phyloP scores from a whole-genome alignment of 2,329 filamentous ascomycete genomes.

The Pseudogymnoascus sp. region DNA sequence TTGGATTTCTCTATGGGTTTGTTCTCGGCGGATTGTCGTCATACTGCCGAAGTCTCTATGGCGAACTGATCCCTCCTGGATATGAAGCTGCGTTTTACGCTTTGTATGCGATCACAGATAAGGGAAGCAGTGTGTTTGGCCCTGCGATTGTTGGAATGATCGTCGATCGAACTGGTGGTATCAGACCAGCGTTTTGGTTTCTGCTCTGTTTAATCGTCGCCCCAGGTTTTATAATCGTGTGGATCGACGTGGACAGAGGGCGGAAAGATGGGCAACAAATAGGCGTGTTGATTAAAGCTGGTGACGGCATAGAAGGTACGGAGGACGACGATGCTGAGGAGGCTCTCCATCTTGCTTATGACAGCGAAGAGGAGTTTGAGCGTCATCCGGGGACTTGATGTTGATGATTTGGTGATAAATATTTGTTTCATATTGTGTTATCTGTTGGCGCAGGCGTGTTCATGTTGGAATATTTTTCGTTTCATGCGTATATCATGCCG shows the following conservation, averaged over 20 bases:
- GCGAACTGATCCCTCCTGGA: constrained; percentile 86
- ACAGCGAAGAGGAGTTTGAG: constrained; percentile 7
- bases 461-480: constrained; percentile 2
- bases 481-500: not conserved
- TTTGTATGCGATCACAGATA: constrained; percentile 94
- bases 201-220: constrained; percentile 75
- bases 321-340: not conserved
- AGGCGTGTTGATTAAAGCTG: constrained; percentile 49
- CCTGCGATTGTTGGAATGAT: constrained; percentile 90
- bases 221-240: constrained; percentile 74
- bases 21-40: constrained; percentile 87
- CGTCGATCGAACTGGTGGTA: constrained; percentile 74
- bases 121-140: constrained; percentile 88
- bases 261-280: constrained; percentile 59
- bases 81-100: constrained; percentile 96
- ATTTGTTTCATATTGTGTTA: not conserved
- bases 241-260: constrained; percentile 76
- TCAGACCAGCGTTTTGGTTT: constrained; percentile 86
- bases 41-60: constrained; percentile 87
- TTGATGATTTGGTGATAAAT: not conserved
- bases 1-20: constrained; percentile 85
- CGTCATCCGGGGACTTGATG: not conserved
- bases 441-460: not conserved
- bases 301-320: constrained; percentile 29
- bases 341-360: not conserved